phyloP scores from a whole-genome alignment of 1,139 yeast genomes.

The Pneumocystis wakefieldiae region DNA sequence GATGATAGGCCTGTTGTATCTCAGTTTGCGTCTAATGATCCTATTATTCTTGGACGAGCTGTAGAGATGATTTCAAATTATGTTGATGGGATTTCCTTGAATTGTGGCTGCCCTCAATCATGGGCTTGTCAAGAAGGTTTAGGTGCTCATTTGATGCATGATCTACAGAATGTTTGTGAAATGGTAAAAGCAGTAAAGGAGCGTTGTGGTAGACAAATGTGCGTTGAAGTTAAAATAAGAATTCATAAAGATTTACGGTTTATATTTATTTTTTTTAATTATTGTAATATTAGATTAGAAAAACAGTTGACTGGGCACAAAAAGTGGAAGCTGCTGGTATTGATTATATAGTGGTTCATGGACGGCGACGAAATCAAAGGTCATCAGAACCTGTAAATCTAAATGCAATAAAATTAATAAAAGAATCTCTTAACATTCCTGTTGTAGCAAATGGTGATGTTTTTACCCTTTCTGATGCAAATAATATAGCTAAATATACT shows the following conservation, averaged over 20 bases:
- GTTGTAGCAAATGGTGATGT: slow-evolving; percentile 96
- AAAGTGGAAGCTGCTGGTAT: slow-evolving; percentile 74
- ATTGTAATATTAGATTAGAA: slow-evolving; percentile 18
- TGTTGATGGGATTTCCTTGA: slow-evolving; percentile 86
- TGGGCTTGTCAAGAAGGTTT: slow-evolving; percentile 93
- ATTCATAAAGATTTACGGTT: slow-evolving; percentile 54
- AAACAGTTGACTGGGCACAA: slow-evolving; percentile 59
- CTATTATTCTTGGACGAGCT: slow-evolving; percentile 66
- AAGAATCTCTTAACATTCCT: slow-evolving; percentile 50
- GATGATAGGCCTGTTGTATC: slow-evolving; percentile 50
- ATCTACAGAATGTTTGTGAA: slow-evolving; percentile 62
- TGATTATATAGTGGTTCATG: slow-evolving; percentile 88
- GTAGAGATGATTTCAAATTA: slow-evolving; percentile 80
- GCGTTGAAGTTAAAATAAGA: slow-evolving; percentile 81
- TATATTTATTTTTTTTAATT: not conserved
- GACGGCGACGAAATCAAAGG: slow-evolving; percentile 71
- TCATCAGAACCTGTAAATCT: slow-evolving; percentile 70
- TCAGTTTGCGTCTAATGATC: slow-evolving; percentile 84
- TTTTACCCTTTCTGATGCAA: slow-evolving; percentile 48
- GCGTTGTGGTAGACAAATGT: slow-evolving; percentile 50
- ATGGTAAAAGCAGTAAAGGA: slow-evolving; percentile 76
- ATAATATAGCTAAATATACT: slow-evolving; percentile 44
- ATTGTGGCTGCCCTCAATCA: slow-evolving; percentile 94
- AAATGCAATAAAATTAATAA: slow-evolving; percentile 61
- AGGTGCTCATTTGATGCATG: slow-evolving; percentile 86